These are phyloP conservation scores for Scortechinia acanthostroma DNA, from an alignment of 2,329 filamentous ascomycete species.

Conservation along the genomic window DNA sequence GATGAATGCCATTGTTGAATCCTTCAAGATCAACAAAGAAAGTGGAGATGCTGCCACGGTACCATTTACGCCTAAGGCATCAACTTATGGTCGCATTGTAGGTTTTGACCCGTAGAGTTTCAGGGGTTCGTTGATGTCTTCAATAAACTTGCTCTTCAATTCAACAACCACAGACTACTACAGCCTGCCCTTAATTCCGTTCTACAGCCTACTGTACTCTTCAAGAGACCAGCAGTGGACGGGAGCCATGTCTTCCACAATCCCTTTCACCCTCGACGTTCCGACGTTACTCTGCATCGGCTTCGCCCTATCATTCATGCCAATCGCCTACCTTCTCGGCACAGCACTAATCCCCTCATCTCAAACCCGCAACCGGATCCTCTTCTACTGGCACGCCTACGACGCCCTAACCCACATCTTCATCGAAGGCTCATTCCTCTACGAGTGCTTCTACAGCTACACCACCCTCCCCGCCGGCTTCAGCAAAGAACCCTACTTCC, in stretches of 20 bases:
- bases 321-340: slow-evolving; percentile 1
- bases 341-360: not conserved
- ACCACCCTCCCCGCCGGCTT: not conserved
- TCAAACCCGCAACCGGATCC: not conserved
- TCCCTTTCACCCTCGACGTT: not conserved
- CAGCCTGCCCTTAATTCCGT: too few relatives aligned
- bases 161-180: not conserved
- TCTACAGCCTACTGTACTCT: not conserved
- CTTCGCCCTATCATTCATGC: not conserved
- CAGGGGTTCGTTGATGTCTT: too few relatives aligned
- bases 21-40: too few relatives aligned
- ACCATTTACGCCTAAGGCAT: too few relatives aligned
- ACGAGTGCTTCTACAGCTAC: slow-evolving; percentile 1
- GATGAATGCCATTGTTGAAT: too few relatives aligned
- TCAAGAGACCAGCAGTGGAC: not conserved
- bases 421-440: slow-evolving; percentile 2
- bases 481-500: slow-evolving; percentile 31
- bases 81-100: too few relatives aligned
- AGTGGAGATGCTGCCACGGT: too few relatives aligned
- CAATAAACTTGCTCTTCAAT: too few relatives aligned
- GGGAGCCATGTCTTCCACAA: not conserved
- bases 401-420: slow-evolving; percentile 2
- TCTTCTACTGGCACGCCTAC: slow-evolving; percentile 3
- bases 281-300: not conserved
- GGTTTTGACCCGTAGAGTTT: too few relatives aligned